phyloP scores from a whole-genome alignment of 139 green algal genomes.

The Chlorella sp. region DNA sequence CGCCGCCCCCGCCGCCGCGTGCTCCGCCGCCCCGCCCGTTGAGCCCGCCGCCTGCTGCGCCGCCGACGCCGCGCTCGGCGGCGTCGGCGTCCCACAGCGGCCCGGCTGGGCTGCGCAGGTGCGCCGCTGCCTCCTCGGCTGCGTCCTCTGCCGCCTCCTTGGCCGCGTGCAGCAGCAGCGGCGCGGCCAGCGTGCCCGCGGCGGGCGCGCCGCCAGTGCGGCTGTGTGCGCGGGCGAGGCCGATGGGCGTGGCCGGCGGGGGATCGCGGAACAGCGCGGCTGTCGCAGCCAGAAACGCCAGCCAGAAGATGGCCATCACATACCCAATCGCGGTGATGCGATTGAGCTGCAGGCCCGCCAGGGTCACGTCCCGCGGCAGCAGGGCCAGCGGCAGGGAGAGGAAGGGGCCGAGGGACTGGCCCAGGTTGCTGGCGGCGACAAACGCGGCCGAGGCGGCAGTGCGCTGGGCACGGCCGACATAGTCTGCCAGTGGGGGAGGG shows the following conservation, averaged over 20 bases:
- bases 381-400: slow-evolving; percentile 46
- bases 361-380: slow-evolving; percentile 13
- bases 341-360: slow-evolving; percentile 44
- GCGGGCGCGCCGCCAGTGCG: background rate
- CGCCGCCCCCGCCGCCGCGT: background rate
- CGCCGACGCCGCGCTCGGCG: background rate
- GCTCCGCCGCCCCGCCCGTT: background rate
- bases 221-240: background rate
- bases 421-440: slow-evolving; percentile 50
- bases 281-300: slow-evolving; percentile 36
- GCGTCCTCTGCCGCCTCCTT: background rate
- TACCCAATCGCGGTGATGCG: slow-evolving; percentile 47
- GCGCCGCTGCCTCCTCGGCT: background rate
- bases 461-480: no score
- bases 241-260: background rate
- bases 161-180: background rate
- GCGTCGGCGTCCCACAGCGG: background rate
- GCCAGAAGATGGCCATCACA: slow-evolving; percentile 51
- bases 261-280: slow-evolving; percentile 47
- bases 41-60: background rate
- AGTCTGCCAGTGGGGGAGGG: no score
- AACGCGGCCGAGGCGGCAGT: no score
- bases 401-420: slow-evolving; percentile 59
- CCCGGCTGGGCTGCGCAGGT: background rate
- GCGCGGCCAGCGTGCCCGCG: background rate